A percentile compares a stretch with the other conserved stretches of the same genome.
Conservation (phyloP, 805 yeast species). For the Zygoascus ofunaensis region DNA sequence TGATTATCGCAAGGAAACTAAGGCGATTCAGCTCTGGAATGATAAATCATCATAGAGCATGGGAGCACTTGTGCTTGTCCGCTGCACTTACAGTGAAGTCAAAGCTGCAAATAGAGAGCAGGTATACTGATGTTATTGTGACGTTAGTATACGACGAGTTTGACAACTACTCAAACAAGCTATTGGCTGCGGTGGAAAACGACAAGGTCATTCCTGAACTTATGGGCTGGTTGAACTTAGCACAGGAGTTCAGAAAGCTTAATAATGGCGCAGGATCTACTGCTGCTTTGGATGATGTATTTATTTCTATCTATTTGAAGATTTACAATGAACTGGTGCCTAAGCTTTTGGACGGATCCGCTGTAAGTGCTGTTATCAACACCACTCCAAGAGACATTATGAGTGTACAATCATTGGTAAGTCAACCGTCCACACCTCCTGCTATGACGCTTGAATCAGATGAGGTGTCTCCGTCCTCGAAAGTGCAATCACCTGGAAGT, state of each 20-base stretch:
- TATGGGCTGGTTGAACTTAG: conserved; percentile 11
- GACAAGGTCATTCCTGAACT: conserved; percentile 20
- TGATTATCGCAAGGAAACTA: conserved; percentile 59
- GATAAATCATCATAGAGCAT: conserved; percentile 51
- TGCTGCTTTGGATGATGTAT: conserved; percentile 61
- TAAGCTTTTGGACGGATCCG: not conserved
- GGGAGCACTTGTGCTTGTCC: conserved; percentile 53
- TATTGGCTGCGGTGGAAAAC: conserved; percentile 21
- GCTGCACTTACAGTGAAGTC: conserved; percentile 45
- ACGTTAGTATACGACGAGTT: conserved; percentile 39
- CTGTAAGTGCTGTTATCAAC: not conserved
- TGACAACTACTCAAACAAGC: conserved; percentile 28
- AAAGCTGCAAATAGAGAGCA: conserved; percentile 34
- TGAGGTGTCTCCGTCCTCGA: not conserved
- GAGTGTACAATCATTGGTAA: not conserved
- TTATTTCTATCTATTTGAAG: conserved; percentile 49
- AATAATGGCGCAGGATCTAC: conserved; percentile 80
- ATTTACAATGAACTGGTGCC: conserved; percentile 27
- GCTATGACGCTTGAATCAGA: not conserved
- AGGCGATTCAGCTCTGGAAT: conserved; percentile 71
- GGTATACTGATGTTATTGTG: conserved; percentile 47
- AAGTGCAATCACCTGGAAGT: not conserved
- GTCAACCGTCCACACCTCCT: not conserved
- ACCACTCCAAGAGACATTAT: conserved; percentile 1
- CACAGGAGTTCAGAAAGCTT: conserved; percentile 51